A percentile compares a stretch with the other conserved stretches of the same genome.
Conservation (phyloP, 2,329 filamentous ascomycete species). For the Xylariaceae sp. region DNA sequence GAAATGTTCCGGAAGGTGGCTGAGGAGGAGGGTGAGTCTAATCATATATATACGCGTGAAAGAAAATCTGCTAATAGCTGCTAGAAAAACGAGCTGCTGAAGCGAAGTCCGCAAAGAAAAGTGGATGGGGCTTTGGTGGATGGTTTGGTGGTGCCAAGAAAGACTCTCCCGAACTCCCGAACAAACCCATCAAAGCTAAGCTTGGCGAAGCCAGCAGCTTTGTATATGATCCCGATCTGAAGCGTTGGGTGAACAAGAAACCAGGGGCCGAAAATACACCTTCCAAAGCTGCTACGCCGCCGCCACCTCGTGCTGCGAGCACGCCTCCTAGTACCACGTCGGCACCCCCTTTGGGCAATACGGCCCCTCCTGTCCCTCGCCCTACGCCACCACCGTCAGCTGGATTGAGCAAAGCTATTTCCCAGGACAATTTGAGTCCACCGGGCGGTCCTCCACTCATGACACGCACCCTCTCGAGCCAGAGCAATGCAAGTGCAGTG, state of each 20-base stretch:
- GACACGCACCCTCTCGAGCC: constrained; percentile 47
- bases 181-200: constrained; percentile 81
- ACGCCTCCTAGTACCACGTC: constrained; percentile 42
- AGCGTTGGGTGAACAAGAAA: constrained; percentile 98
- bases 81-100: constrained; percentile 59
- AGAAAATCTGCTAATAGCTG: constrained; percentile 17
- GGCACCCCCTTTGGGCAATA: constrained; percentile 27
- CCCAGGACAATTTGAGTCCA: constrained; percentile 36
- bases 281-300: constrained; percentile 64
- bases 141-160: constrained; percentile 79
- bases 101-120: constrained; percentile 52
- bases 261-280: constrained; percentile 60
- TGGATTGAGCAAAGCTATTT: constrained; percentile 35
- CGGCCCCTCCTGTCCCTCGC: constrained; percentile 22
- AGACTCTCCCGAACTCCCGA: constrained; percentile 43
- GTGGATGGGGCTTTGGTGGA: constrained; percentile 75
- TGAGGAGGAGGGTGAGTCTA: constrained; percentile 62
- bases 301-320: constrained; percentile 65
- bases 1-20: constrained; percentile 83
- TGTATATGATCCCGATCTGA: constrained; percentile 90
- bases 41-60: not conserved
- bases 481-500: constrained; percentile 37
- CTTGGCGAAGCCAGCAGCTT: constrained; percentile 91
- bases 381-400: constrained; percentile 27
- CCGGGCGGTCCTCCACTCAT: constrained; percentile 38